phyloP scores from a whole-genome alignment of 768 basidiomycete genomes.

The Xerocomellus dryophilus region DNA sequence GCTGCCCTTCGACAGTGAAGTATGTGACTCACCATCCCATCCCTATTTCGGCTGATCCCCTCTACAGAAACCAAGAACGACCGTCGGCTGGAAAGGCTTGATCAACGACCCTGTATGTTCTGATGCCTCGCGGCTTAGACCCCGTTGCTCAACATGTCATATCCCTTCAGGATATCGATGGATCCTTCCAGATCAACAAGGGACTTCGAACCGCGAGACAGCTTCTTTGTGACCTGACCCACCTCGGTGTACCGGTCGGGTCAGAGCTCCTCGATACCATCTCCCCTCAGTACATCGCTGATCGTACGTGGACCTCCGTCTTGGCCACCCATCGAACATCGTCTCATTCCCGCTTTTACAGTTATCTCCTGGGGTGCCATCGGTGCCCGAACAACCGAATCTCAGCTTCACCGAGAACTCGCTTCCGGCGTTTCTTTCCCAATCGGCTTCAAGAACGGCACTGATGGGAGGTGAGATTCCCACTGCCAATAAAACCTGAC shows the following conservation, averaged over 20 bases:
- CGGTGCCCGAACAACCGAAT: slow-evolving; percentile 96
- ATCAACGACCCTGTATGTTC: slow-evolving; percentile 73
- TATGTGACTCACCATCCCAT: slow-evolving; percentile 14
- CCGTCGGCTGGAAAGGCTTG: slow-evolving; percentile 96
- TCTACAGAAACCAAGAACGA: slow-evolving; percentile 88
- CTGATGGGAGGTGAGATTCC: slow-evolving; percentile 71
- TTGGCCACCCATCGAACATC: background rate
- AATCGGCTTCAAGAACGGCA: slow-evolving; percentile 99
- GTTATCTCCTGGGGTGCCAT: slow-evolving; percentile 94
- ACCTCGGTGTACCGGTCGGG: slow-evolving; percentile 88
- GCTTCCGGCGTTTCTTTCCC: slow-evolving; percentile 97
- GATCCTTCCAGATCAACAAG: slow-evolving; percentile 95
- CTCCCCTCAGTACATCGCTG: slow-evolving; percentile 79
- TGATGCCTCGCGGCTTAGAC: background rate
- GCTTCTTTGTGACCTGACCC: slow-evolving; percentile 87
- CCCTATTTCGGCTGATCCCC: slow-evolving; percentile 6
- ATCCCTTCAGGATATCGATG: slow-evolving; percentile 66
- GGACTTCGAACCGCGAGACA: slow-evolving; percentile 85
- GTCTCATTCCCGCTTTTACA: slow-evolving; percentile 20
- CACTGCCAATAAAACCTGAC: background rate
- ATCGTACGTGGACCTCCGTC: slow-evolving; percentile 44
- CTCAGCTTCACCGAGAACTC: slow-evolving; percentile 94
- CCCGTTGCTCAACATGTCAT: background rate
- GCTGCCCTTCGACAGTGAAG: slow-evolving; percentile 35
- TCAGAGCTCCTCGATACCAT: slow-evolving; percentile 89